A percentile compares a stretch with the other conserved stretches of the same genome.
phyloP scores from a whole-genome alignment of 1,284 basidiomycete genomes.

The Grifola frondosa region DNA sequence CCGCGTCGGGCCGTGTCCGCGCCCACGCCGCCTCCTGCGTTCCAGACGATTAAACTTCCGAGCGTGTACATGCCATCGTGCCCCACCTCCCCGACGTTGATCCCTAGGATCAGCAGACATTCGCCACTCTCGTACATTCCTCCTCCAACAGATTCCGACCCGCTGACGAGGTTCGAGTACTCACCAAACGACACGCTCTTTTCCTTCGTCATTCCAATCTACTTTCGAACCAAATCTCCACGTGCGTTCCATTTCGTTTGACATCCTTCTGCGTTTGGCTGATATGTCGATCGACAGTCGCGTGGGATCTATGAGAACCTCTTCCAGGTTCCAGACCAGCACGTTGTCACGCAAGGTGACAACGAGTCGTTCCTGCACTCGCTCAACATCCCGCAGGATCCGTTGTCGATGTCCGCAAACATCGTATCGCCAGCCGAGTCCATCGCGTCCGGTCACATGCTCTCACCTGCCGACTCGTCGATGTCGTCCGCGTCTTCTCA shows the following conservation, averaged over 20 bases:
- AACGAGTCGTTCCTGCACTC: slow-evolving; percentile 37
- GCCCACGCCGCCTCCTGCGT: slow-evolving; percentile 36
- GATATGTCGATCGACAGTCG: slow-evolving; percentile 30
- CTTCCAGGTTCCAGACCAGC: slow-evolving; percentile 35
- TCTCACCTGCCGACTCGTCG: slow-evolving; percentile 24
- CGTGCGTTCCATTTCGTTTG: slow-evolving; percentile 17
- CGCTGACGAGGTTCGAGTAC: slow-evolving; percentile 38
- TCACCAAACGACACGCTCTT: slow-evolving; percentile 33
- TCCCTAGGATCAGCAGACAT: slow-evolving; percentile 58
- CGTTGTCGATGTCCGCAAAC: slow-evolving; percentile 31
- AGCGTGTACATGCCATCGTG: slow-evolving; percentile 65
- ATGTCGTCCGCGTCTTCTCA: slow-evolving; percentile 25
- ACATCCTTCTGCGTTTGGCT: slow-evolving; percentile 6
- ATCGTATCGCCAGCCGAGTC: slow-evolving; percentile 35
- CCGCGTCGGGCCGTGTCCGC: slow-evolving; percentile 33
- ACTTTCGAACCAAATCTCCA: slow-evolving; percentile 14
- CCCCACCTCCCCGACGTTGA: slow-evolving; percentile 58
- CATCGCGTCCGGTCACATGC: slow-evolving; percentile 38
- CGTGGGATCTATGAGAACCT: slow-evolving; percentile 47
- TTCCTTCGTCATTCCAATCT: slow-evolving; percentile 23
- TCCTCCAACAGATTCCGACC: slow-evolving; percentile 37
- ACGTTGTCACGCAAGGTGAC: slow-evolving; percentile 14
- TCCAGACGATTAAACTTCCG: slow-evolving; percentile 63
- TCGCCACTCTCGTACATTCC: slow-evolving; percentile 46
- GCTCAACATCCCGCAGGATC: slow-evolving; percentile 37